phyloP scores from a whole-genome alignment of 176 grass and related monocot genomes.

The Eragrostis nindensis region DNA sequence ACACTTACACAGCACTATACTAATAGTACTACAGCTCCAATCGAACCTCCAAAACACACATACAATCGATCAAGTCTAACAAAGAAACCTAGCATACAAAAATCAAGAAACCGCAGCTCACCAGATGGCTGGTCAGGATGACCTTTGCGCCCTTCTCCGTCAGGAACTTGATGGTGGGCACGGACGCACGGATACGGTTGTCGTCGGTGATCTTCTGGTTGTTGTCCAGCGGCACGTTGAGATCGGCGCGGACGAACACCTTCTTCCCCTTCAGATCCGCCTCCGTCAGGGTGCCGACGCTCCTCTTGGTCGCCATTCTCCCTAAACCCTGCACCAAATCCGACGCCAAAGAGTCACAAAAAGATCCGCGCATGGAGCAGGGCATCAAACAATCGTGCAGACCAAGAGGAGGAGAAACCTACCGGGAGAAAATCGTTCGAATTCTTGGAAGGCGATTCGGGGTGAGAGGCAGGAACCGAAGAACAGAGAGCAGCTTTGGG shows the following conservation, averaged over 20 bases:
- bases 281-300: constrained; percentile 58
- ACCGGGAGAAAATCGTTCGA: constrained; percentile 3
- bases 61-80: too few species aligned
- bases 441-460: constrained; percentile 1
- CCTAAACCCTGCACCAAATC: constrained; percentile 41
- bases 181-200: constrained; percentile 75
- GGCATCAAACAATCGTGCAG: not conserved
- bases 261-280: constrained; percentile 82
- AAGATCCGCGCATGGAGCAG: not conserved
- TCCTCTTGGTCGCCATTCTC: constrained; percentile 77
- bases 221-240: constrained; percentile 84
- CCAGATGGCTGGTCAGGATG: constrained; percentile 77
- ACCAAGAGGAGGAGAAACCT: not conserved
- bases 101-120: constrained; percentile 31
- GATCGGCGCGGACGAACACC: constrained; percentile 77
- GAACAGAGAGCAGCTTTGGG: not conserved
- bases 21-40: too few species aligned
- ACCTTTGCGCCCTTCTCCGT: constrained; percentile 67
- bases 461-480: not conserved
- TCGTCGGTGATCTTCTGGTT: constrained; percentile 78
- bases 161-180: constrained; percentile 85
- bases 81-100: not conserved
- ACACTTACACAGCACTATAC: too few species aligned
- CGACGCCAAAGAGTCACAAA: not conserved
- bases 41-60: too few species aligned